These are phyloP conservation scores for Lagenaria siceraria DNA, from an alignment of 306 rosid genomes.

Conservation along the genomic window DNA sequence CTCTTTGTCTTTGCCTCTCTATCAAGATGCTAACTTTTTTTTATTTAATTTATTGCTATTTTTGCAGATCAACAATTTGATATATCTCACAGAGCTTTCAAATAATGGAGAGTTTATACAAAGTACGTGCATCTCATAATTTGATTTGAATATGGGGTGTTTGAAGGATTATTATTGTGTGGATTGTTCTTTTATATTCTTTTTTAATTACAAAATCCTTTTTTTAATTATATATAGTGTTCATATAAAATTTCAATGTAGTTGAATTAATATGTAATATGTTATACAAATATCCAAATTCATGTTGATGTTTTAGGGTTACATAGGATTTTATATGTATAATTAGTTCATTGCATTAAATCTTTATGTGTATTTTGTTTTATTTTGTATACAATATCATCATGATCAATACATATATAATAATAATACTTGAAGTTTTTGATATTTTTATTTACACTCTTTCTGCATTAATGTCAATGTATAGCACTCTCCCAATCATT, in stretches of 20 bases:
- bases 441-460: background rate
- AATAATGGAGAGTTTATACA: background rate
- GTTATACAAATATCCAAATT: background rate
- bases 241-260: background rate
- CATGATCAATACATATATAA: background rate
- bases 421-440: background rate
- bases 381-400: background rate
- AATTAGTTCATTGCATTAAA: slow-evolving; percentile 5
- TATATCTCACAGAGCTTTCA: slow-evolving; percentile 16
- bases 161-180: background rate
- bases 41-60: slow-evolving; percentile 6
- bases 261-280: background rate
- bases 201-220: background rate
- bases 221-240: background rate
- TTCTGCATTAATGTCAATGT: background rate
- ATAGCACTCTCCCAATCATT: background rate
- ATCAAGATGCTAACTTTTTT: background rate
- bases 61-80: slow-evolving; percentile 50
- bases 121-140: background rate
- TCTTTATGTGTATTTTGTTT: background rate
- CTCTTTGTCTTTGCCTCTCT: background rate
- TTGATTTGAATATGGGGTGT: background rate
- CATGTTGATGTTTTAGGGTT: background rate
- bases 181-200: background rate
- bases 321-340: background rate